Conservation (phyloP, 2,329 filamentous ascomycete genomes). For the Ilyonectria sp. region DNA sequence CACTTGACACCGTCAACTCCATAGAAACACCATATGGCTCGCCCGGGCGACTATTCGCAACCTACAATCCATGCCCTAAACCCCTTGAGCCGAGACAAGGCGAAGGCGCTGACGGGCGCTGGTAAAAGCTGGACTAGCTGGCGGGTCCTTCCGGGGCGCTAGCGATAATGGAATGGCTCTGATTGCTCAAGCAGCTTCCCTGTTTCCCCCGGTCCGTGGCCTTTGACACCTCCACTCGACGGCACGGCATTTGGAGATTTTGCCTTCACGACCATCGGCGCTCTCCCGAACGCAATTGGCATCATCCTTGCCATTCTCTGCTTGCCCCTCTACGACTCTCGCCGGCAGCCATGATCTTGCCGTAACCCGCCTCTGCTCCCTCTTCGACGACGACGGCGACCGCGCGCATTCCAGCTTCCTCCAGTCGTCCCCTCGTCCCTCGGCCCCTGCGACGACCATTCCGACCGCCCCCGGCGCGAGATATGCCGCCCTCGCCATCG, state of each 20-base stretch:
- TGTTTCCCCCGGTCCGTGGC: constrained; percentile 34
- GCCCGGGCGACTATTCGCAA: neutral
- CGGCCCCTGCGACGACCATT: constrained; percentile 28
- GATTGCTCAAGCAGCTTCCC: constrained; percentile 43
- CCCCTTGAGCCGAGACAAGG: constrained; percentile 49
- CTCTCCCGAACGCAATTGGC: constrained; percentile 27
- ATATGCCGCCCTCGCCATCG: constrained; percentile 52
- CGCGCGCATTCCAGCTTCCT: constrained; percentile 17
- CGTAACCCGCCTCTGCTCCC: constrained; percentile 33
- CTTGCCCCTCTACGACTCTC: constrained; percentile 17
- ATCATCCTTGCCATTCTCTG: constrained; percentile 29
- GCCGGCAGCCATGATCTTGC: constrained; percentile 41
- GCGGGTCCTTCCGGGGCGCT: constrained; percentile 49
- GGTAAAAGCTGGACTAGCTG: constrained; percentile 29
- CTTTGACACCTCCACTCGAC: constrained; percentile 31
- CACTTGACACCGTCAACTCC: neutral
- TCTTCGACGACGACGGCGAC: constrained; percentile 25
- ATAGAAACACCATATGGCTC: neutral
- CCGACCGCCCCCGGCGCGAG: constrained; percentile 46
- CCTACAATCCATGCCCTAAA: constrained; percentile 4
- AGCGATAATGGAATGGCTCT: constrained; percentile 48
- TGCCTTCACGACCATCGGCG: constrained; percentile 30
- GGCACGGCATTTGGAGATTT: constrained; percentile 40
- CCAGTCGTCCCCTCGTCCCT: constrained; percentile 18
- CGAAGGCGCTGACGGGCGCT: constrained; percentile 33